phyloP scores from a whole-genome alignment of 176 grass and related monocot species.

The Dactylis glomerata region DNA sequence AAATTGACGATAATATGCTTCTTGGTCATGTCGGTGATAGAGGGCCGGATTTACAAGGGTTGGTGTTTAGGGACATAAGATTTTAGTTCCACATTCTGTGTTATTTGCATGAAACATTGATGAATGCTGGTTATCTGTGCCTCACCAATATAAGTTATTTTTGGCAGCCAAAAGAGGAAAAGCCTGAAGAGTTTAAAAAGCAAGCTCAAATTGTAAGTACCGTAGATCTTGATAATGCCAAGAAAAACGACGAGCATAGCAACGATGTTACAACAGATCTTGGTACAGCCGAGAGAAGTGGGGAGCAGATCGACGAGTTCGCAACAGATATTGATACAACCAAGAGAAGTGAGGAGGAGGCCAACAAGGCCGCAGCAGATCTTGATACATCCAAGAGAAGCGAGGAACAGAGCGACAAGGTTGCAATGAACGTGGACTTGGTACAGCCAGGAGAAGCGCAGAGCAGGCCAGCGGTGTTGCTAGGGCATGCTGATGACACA shows the following conservation, averaged over 20 bases:
- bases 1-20: background rate
- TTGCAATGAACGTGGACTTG: background rate
- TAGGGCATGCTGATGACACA: constrained; percentile 3
- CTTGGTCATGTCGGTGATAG: constrained; percentile 4
- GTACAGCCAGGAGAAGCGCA: constrained; percentile 27
- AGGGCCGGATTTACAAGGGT: background rate
- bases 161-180: constrained; percentile 47
- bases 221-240: constrained; percentile 9
- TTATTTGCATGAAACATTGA: background rate
- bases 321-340: constrained; percentile 1
- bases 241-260: constrained; percentile 25
- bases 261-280: background rate
- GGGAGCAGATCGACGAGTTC: background rate
- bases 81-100: background rate
- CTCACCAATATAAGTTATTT: constrained; percentile 14
- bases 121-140: background rate
- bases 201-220: constrained; percentile 31
- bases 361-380: background rate
- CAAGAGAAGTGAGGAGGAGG: constrained; percentile 25
- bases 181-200: constrained; percentile 26
- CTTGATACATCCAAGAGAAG: constrained; percentile 23
- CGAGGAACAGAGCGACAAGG: background rate
- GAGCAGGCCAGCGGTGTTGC: constrained; percentile 7
- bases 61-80: background rate
- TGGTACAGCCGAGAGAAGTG: constrained; percentile 25